Evolutionary conservation across 2,329 filamentous ascomycete species (phyloP), one percentile per base, ranked within the genome.

Genomic region (Aureobasidium sp.): DNA sequence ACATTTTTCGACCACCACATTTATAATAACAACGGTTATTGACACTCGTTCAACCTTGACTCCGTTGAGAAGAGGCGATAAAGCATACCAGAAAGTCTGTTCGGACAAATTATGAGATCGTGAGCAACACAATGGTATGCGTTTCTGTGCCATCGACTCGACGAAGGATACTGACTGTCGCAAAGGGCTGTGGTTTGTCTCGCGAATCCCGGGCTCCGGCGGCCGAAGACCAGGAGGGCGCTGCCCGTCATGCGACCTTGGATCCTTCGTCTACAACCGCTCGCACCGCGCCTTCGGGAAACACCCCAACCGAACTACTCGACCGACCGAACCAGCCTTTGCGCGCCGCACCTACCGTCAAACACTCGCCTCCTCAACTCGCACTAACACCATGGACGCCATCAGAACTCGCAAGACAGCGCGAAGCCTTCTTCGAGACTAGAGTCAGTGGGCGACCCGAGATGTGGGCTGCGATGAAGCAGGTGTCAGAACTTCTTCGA

Each of bases 401-500:
- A n/a, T 70, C 75, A 16, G 78, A 87, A 59, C 78, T 96, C 2
- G 83, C 85, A 62, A 80, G 80, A 36, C 90, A 96, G 75, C 83
- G 93, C 53, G 77, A 76, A 53, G 91, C 91, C 64, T 97, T 95
- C 79, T 97, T 96, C 74, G 91, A 97, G 64, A 97, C 92, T 1
- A 80, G 91, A 50, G 90, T 95, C 16, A 89, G 88, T 0, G 91
- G 91, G 2, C 81, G 85, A 4, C 69, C 81, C 5, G 90, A 96
- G 73, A 82, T 94, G 30, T 97, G 93, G 93, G 84, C 84, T 67
- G 87, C 89, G 0, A 74, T 97, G 14, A 81, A 82, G 49, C 78
- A 85, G 1, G 88, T 86, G 0, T 79, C 91, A 21, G 82, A 88
- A 64, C 77, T 89, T 7, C 72, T 96, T 64, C 87, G 87, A 76